Base-by-base conservation (phyloP, 2,329 filamentous ascomycete species). In the Penicillium sclerotiorum region DNA sequence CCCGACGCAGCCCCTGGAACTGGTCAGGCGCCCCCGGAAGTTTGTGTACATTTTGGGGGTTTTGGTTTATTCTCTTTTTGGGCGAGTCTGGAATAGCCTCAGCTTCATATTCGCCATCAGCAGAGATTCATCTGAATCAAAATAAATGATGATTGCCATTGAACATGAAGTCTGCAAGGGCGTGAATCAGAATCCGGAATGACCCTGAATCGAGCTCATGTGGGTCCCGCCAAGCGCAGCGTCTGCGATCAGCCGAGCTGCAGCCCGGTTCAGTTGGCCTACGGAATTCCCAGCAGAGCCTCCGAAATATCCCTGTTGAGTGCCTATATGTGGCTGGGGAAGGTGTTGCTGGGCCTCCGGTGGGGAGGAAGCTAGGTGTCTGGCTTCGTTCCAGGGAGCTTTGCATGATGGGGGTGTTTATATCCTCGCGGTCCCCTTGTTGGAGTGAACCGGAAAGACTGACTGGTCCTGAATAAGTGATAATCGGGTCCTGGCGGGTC, bases 161-260 rank as follows among this genome's bases (percentile, higher is more conserved):
- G 6, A 7, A 8, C 25, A 28, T 28, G 13, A 28, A 43, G 39
- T n/a, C 42, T 48, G 48, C 54, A 55, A 50, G 49, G 49, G 40
- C 33, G 3, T 11, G 18, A 36, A 13, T 35, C 38, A 17, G 9
- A 38, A 25, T 40, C 50, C 45, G 47, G 43, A 49, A 38, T 47
- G 43, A 46, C 45, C 48, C 48, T 54, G 47, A 39, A 55, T 56
- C 48, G 51, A 62, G 59, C 59, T 62, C 54, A 47, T 62, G 59
- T 61, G 58, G 59, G 59, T 61, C 59, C 15, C 40, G 58, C 59
- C 58, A 61, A 59, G 54, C 47, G 47, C 45, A 25, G 46, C 44
- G 44, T 28, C 49, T 58, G 57, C 50, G 55, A 59, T 52, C 57
- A 53, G 51, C 57, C 58, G 50, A 52, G 39, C 53, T 59, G 53